Evolutionary conservation across 148 eudicot genomes (phyloP).

Genomic region (Vaccinium myrtillus): DNA sequence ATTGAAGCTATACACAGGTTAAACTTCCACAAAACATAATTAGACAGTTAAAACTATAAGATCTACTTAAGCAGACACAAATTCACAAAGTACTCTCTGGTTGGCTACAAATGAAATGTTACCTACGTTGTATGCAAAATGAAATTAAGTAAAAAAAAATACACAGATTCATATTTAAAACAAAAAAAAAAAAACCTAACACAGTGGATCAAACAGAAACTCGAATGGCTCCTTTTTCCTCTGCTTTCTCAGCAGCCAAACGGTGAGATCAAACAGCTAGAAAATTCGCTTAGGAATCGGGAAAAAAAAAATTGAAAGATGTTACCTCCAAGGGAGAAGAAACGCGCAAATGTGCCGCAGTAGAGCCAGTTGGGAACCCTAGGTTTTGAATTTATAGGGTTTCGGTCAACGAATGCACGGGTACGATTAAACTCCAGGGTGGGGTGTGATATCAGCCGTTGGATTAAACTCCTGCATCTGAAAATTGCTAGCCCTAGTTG

Average conservation of each 20-base stretch:
- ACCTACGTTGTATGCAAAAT: not conserved
- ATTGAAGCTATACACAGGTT: not conserved
- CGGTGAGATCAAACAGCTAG: not conserved
- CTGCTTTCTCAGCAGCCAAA: constrained; percentile 7
- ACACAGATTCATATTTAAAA: not conserved
- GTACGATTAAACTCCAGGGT: not conserved
- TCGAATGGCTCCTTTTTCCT: too few relatives aligned
- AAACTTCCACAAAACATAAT: not conserved
- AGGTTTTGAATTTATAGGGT: not conserved
- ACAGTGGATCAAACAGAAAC: not conserved
- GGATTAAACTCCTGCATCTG: not conserved
- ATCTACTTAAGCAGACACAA: not conserved
- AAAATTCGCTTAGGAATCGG: not conserved
- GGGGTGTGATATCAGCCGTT: not conserved
- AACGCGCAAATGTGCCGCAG: not conserved
- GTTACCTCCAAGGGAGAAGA: constrained; percentile 5
- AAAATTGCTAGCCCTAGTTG: not conserved
- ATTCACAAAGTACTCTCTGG: not conserved
- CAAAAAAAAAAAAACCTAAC: not conserved
- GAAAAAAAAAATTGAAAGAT: not conserved
- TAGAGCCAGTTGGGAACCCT: not conserved
- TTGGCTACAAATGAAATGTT: not conserved
- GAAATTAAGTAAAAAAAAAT: not conserved
- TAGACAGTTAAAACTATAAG: not conserved
- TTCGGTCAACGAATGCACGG: not conserved